These are phyloP conservation scores for Arachnomyces sp. DNA, from an alignment of 2,329 filamentous ascomycete species.

Conservation along the genomic window DNA sequence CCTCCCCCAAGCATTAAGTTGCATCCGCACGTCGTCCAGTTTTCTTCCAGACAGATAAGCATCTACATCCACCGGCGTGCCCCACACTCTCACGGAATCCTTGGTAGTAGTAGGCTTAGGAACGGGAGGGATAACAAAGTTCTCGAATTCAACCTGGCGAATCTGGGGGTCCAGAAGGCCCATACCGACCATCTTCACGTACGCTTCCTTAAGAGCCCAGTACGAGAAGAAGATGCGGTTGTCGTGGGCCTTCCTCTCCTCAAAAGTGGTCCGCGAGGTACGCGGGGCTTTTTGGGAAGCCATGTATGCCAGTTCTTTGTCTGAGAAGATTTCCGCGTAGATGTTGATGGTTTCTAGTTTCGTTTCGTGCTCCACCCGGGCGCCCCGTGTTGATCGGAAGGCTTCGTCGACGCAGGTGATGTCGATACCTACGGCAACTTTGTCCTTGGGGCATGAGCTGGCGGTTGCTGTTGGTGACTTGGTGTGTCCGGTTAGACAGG, in stretches of 20 bases:
- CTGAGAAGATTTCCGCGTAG: constrained; percentile 52
- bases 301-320: constrained; percentile 44
- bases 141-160: constrained; percentile 50
- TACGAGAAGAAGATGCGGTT: constrained; percentile 55
- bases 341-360: constrained; percentile 51
- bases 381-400: constrained; percentile 34
- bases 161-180: constrained; percentile 55
- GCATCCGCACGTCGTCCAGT: constrained; percentile 47
- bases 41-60: constrained; percentile 41
- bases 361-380: constrained; percentile 37
- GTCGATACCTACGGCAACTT: constrained; percentile 46
- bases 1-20: constrained; percentile 51
- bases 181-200: constrained; percentile 59
- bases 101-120: constrained; percentile 4
- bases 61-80: constrained; percentile 36
- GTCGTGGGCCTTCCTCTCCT: constrained; percentile 38
- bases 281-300: constrained; percentile 5
- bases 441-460: constrained; percentile 7
- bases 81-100: constrained; percentile 19
- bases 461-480: constrained; percentile 10
- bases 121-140: constrained; percentile 43
- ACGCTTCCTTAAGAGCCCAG: constrained; percentile 59
- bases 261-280: not conserved
- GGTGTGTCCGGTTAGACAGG: constrained; percentile 47
- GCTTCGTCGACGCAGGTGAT: constrained; percentile 55